These are phyloP conservation scores for Didymella glomerata DNA, from an alignment of 2,329 filamentous ascomycete species.

Conservation along the genomic window DNA sequence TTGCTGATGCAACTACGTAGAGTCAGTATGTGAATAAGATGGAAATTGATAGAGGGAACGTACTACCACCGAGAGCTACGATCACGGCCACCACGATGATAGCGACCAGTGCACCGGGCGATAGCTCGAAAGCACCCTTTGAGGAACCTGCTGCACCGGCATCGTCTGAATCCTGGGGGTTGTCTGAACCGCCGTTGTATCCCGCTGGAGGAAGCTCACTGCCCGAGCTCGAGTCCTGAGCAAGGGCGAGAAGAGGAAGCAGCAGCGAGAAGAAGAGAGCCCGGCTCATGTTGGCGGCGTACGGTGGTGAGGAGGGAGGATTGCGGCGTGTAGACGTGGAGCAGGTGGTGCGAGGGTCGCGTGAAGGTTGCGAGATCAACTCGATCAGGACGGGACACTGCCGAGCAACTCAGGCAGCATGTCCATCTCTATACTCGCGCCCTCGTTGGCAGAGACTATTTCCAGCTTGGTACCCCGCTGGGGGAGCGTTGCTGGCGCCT, in stretches of 20 bases:
- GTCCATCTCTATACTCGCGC: constrained; percentile 49
- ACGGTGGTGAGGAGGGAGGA: constrained; percentile 6
- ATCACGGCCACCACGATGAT: constrained; percentile 78
- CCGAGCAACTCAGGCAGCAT: constrained; percentile 36
- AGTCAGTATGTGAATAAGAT: constrained; percentile 22
- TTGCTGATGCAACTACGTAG: constrained; percentile 65
- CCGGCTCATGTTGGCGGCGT: constrained; percentile 38
- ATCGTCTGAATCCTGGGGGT: constrained; percentile 45
- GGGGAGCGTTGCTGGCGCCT: constrained; percentile 37
- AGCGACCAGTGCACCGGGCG: constrained; percentile 73
- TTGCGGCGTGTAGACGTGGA: constrained; percentile 24
- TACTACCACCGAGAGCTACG: constrained; percentile 70
- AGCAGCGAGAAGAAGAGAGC: constrained; percentile 37
- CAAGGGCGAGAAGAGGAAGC: constrained; percentile 41
- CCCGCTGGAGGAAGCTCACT: constrained; percentile 38
- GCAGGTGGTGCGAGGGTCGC: constrained; percentile 41
- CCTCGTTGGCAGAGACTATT: constrained; percentile 28
- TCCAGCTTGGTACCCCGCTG: constrained; percentile 43
- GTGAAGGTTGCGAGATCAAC: constrained; percentile 43
- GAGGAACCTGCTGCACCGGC: constrained; percentile 73
- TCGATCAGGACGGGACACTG: constrained; percentile 29
- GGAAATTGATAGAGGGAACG: constrained; percentile 37
- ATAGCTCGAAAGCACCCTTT: constrained; percentile 68
- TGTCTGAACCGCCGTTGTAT: constrained; percentile 51
- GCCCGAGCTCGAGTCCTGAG: constrained; percentile 34